phyloP scores from a whole-genome alignment of 2,329 filamentous ascomycete species.

The Talaromyces sp. region DNA sequence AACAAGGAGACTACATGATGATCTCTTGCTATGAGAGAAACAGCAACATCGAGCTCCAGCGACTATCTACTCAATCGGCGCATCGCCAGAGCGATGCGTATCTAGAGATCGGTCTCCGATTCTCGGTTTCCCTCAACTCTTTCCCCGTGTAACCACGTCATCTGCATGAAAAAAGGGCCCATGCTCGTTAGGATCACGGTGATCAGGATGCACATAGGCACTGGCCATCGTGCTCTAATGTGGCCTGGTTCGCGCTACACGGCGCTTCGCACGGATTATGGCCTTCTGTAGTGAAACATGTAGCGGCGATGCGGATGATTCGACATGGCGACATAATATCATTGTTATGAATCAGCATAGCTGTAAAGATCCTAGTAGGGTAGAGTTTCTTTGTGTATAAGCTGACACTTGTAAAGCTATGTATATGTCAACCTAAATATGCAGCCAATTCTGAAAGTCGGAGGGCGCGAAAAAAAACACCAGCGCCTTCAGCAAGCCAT shows the following conservation, averaged over 20 bases:
- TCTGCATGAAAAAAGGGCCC: slow-evolving; percentile 6
- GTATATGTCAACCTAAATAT: neutral
- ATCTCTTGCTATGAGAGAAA: neutral
- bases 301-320: neutral
- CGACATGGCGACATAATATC: neutral
- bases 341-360: too few relatives aligned
- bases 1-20: neutral
- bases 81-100: neutral
- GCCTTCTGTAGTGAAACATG: neutral
- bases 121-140: neutral
- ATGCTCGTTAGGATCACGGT: neutral
- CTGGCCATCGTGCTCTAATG: neutral
- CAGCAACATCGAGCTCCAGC: neutral
- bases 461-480: neutral
- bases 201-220: slow-evolving; percentile 3
- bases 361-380: too few relatives aligned
- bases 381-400: neutral
- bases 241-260: neutral
- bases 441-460: neutral
- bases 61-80: neutral
- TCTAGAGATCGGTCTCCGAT: slow-evolving; percentile 1
- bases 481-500: neutral
- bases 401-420: neutral
- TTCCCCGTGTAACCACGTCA: slow-evolving; percentile 6
- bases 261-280: neutral